These are phyloP conservation scores for Athelia sp. DNA, from an alignment of 1,284 basidiomycete genomes.

Conservation along the genomic window DNA sequence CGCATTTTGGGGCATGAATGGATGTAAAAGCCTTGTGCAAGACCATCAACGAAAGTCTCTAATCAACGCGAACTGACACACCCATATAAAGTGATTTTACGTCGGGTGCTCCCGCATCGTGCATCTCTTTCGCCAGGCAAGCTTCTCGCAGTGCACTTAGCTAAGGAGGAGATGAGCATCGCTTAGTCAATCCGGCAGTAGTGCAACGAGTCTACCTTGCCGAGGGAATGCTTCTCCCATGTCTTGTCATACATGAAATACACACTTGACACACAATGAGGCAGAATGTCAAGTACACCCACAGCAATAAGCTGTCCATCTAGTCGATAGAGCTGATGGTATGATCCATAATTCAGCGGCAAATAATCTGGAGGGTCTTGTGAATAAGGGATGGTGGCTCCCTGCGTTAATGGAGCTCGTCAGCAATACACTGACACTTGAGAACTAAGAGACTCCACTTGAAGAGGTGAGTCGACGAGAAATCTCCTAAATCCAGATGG, in stretches of 20 bases:
- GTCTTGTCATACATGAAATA: slow-evolving; percentile 91
- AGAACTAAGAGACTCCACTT: slow-evolving; percentile 38
- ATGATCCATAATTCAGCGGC: slow-evolving; percentile 75
- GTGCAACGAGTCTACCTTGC: slow-evolving; percentile 60
- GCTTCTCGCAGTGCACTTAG: slow-evolving; percentile 81
- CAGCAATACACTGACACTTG: background rate
- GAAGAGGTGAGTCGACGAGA: slow-evolving; percentile 75
- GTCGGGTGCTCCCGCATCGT: slow-evolving; percentile 56
- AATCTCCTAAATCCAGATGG: slow-evolving; percentile 64
- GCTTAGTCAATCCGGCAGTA: slow-evolving; percentile 1
- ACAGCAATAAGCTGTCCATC: slow-evolving; percentile 84
- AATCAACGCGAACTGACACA: slow-evolving; percentile 25
- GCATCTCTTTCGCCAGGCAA: slow-evolving; percentile 68
- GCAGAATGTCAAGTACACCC: slow-evolving; percentile 89
- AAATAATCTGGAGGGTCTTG: slow-evolving; percentile 45
- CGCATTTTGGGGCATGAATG: slow-evolving; percentile 93
- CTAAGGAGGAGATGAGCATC: no score
- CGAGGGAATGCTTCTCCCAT: slow-evolving; percentile 75
- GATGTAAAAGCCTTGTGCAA: slow-evolving; percentile 78
- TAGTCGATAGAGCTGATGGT: slow-evolving; percentile 82
- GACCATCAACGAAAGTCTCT: background rate
- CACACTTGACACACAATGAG: slow-evolving; percentile 87
- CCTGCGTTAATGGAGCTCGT: slow-evolving; percentile 24
- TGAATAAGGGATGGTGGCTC: slow-evolving; percentile 54
- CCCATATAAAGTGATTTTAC: slow-evolving; percentile 84